phyloP scores from a whole-genome alignment of 345 rosid genomes.

The Dipteronia dyeriana region DNA sequence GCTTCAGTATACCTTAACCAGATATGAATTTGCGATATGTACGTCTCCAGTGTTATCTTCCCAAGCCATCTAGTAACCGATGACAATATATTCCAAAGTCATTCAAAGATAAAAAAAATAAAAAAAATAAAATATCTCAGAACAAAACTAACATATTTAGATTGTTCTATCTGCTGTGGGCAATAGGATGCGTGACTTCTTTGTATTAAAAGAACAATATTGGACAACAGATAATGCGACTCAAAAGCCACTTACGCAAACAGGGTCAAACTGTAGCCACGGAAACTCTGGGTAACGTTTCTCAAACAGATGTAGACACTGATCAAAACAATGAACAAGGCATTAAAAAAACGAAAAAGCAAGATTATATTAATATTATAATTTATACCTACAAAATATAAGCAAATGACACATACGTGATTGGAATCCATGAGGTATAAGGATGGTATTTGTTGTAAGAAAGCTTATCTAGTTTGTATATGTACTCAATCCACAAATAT shows the following conservation, averaged over 20 bases:
- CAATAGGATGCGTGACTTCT: background rate
- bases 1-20: conserved; percentile 80
- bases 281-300: conserved; percentile 79
- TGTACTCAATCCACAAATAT: conserved; percentile 78
- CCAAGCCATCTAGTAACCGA: conserved; percentile 75
- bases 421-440: conserved; percentile 98
- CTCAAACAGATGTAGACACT: conserved; percentile 93
- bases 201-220: conserved; percentile 4
- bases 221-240: conserved; percentile 6
- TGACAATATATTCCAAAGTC: conserved; percentile 1
- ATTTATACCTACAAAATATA: conserved; percentile 8
- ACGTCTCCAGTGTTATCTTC: conserved; percentile 87
- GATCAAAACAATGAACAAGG: conserved; percentile 30
- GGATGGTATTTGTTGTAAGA: conserved; percentile 98
- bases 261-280: conserved; percentile 86
- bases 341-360: conserved; percentile 15
- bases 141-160: background rate
- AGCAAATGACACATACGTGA: conserved; percentile 61
- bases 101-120: background rate
- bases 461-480: conserved; percentile 91
- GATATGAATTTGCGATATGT: conserved; percentile 89
- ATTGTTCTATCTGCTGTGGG: background rate
- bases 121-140: background rate
- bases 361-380: background rate
- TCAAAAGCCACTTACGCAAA: conserved; percentile 67